phyloP scores from a whole-genome alignment of 1,284 basidiomycete species.

The Apiotrichum laibachii region DNA sequence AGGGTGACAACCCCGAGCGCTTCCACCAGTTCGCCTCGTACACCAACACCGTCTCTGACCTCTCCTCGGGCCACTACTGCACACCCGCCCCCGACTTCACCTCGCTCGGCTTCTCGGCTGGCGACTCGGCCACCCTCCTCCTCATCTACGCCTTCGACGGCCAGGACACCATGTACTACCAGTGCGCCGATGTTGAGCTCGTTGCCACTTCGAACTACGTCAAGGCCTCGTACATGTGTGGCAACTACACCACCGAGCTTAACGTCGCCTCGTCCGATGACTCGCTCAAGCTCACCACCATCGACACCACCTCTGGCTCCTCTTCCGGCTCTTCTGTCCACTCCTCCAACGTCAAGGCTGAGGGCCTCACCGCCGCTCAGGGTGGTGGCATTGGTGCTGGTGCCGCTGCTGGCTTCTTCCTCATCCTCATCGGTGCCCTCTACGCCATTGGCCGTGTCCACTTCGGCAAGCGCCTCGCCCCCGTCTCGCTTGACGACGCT shows the following conservation, averaged over 20 bases:
- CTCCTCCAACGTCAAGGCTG: too few relatives aligned
- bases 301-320: neutral
- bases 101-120: conserved; percentile 26
- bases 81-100: conserved; percentile 33
- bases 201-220: conserved; percentile 10
- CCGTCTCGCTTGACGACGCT: neutral
- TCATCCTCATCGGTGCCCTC: conserved; percentile 2
- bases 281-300: neutral
- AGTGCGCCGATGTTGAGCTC: conserved; percentile 31
- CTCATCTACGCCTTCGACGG: conserved; percentile 30
- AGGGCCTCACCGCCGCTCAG: conserved; percentile 2
- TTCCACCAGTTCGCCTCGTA: conserved; percentile 33
- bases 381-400: conserved; percentile 10
- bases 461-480: conserved; percentile 5
- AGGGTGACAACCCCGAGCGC: conserved; percentile 24
- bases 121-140: conserved; percentile 33
- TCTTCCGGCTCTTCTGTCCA: neutral
- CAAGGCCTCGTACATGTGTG: conserved; percentile 11
- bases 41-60: conserved; percentile 25
- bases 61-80: conserved; percentile 33
- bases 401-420: conserved; percentile 1
- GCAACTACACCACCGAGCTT: conserved; percentile 3
- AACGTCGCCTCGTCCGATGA: neutral
- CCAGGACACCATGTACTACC: conserved; percentile 15
- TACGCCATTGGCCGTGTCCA: conserved; percentile 8